Evolutionary conservation across 352 stramenopile species (phyloP).

Genomic region (Thalassiosira livingstoniorum): DNA sequence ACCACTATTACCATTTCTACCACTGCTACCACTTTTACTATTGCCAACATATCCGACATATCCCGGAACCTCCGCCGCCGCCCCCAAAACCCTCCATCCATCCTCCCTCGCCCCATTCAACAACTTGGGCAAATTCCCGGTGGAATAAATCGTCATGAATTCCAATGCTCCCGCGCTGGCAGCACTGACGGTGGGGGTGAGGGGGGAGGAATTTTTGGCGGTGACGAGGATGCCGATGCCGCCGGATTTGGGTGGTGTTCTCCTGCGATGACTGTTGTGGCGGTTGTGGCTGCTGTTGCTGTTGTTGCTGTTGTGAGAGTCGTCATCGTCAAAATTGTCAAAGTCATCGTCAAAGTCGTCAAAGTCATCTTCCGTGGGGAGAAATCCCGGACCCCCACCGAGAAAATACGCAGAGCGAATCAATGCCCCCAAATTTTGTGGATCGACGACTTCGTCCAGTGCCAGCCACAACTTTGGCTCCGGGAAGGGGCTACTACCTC

Average conservation of each 20-base stretch:
- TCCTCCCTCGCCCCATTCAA: slow-evolving; percentile 78
- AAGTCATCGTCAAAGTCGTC: too few relatives aligned
- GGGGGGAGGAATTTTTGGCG: slow-evolving; percentile 87
- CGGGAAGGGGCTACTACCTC: too few relatives aligned
- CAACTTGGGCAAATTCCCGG: slow-evolving; percentile 84
- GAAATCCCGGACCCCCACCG: slow-evolving; percentile 58
- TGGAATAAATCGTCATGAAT: slow-evolving; percentile 78
- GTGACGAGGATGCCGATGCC: slow-evolving; percentile 81
- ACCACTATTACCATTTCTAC: background rate
- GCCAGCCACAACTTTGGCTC: slow-evolving; percentile 80
- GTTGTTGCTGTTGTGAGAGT: slow-evolving; percentile 3
- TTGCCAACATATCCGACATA: too few relatives aligned
- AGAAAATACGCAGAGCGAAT: slow-evolving; percentile 87
- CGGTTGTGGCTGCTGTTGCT: background rate
- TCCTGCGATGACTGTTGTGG: too few relatives aligned
- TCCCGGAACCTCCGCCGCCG: slow-evolving; percentile 67
- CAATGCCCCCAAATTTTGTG: slow-evolving; percentile 88
- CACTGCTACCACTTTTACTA: background rate
- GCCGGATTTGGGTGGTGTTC: too few relatives aligned
- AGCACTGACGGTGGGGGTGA: slow-evolving; percentile 84
- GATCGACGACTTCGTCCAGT: slow-evolving; percentile 88
- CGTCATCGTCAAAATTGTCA: too few relatives aligned
- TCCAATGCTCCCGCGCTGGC: slow-evolving; percentile 87
- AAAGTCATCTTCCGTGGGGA: slow-evolving; percentile 27
- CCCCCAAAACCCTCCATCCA: slow-evolving; percentile 87